Evolutionary conservation across 2,329 filamentous ascomycete genomes (phyloP), one percentile per base, ranked within the genome.

Genomic region (Phaeosphaeria sp.): DNA sequence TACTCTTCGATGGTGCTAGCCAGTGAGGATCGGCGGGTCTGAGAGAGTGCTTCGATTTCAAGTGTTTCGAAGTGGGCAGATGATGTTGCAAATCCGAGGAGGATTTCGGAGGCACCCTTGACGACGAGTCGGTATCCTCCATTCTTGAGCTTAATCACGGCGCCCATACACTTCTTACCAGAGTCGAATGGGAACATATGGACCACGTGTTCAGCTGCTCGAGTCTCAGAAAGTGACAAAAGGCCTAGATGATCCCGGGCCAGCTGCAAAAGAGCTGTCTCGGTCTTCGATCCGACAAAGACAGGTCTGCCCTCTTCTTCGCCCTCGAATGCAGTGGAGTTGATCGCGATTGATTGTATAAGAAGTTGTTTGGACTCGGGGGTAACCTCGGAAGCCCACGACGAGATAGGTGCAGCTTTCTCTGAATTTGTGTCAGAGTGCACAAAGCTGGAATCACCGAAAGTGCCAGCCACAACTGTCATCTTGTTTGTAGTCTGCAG

Each of bases 71-170:
- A 68, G 18, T 60, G 46, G 3, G 59, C 61, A 27, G 56, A 53
- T 10, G 49, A 50, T 9, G 72, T 76, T 58, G 82, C 82, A 65
- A 79, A 79, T 20, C 72, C 69, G 1, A 86, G 74, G 2, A 86
- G 75, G 49, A 86, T 86, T 64, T 87, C 85, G 0, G 84, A 85
- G 15, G 84, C 84, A 30, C 84, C 85, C 69, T 87, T 87, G 54
- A 83, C 80, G 9, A 84, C 75, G 1, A 84, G 75, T 13, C 85
- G 79, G 66, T 83, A 85, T 20, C 68, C 76, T 2, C 78, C 81
- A 52, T 79, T 69, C 0, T 77, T 67, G 1, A 84, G 76, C 65
- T 80, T 82, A 62, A 85, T 75, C 11, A 86, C 83, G 15, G 82
- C 82, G 20, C 80, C 84, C 82, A 86, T 87, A 60, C 82, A 85